Evolutionary conservation across 306 rosid genomes (phyloP), one percentile per base, ranked within the genome.

Genomic region (Quercus robur): DNA sequence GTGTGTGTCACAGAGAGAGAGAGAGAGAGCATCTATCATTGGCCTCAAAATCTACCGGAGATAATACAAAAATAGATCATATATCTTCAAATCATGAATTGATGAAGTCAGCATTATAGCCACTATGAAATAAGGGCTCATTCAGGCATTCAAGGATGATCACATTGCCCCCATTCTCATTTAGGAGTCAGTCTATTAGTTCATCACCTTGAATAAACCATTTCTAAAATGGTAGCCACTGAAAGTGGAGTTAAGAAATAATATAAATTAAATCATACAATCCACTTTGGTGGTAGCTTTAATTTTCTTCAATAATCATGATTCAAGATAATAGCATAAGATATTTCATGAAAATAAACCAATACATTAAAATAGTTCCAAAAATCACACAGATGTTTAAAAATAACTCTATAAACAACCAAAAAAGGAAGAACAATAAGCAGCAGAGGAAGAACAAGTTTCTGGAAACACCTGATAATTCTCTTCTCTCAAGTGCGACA

Each of bases 401-500:
- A 25, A 58, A 15, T 21, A 57, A 25, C 38, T 38, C 58, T 4
- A 28, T 1, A 10, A 56, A 25, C 41, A 51, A 59, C 31, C 7
- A 14, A 56, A 30, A 77, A 33, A 41, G 71, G 46, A n/a, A 67
- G 54, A 69, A 63, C 55, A 56, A 56, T 19, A 68, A 49, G 68
- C 68, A 75, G 15, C 63, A 79, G 62, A 87, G 44, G 2, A 23
- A 55, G 20, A 77, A 72, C 33, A 62, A 25, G 38, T 30, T 67
- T 7, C 20, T 55, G 46, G 7, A 75, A 78, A 30, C 56, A 94
- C 99, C 99, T 93, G 88, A 81, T 89, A 83, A 86, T 88, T 89
- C 77, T 91, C 97, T 85, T 95, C 99, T 76, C 97, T 88, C 85
- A 91, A 81, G 84, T 93, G 90, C 74, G 88, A 78, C 90, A 95